Evolutionary conservation across 2,329 filamentous ascomycete species (phyloP), one percentile per base, ranked within the genome.

Genomic region (Colletotrichum magnum): DNA sequence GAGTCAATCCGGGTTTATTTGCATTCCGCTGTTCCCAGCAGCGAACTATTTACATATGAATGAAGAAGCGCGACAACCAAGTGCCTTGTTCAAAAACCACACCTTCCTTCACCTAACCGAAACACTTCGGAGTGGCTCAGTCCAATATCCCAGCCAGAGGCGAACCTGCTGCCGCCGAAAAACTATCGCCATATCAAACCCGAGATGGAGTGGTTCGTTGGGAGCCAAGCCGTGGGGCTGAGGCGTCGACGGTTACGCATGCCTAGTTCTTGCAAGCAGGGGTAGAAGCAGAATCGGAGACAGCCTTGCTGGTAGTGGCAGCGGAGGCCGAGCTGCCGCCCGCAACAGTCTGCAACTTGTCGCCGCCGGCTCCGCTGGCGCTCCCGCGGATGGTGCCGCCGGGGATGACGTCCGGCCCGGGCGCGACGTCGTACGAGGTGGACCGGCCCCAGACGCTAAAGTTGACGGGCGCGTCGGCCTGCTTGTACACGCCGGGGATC

Each of bases 401-500:
- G 2, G 67, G 67, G 43, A 69, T 67, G 51, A 69, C 67, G 0
- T 60, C 63, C 4, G 63, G 62, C 24, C 67, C 67, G 36, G 66
- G 66, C 1, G 48, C 26, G 6, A 5, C 5, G 5, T 16, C 7
- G 56, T 69, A 66, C n/a, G 62, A 53, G 10, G 36, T 67, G 1
- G 36, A 56, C 16, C 9, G 5, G 54, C 60, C 56, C 54, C 64
- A 71, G 50, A 70, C 18, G 9, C 43, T 59, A 50, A 71, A 56
- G 54, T 67, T 58, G 39, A 71, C 50, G 32, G 61, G 24, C 21
- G 62, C 58, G 26, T 71, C 70, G n/a, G 41, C 21, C 43, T 58
- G 58, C 53, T 54, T 67, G 58, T 72, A 76, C 58, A 83, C 64
- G 71, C 82, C 83, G 7, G 83, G 83, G 69, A 85, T 83, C 45